phyloP scores from a whole-genome alignment of 805 yeast genomes.

The Myxozyma nipponensis region DNA sequence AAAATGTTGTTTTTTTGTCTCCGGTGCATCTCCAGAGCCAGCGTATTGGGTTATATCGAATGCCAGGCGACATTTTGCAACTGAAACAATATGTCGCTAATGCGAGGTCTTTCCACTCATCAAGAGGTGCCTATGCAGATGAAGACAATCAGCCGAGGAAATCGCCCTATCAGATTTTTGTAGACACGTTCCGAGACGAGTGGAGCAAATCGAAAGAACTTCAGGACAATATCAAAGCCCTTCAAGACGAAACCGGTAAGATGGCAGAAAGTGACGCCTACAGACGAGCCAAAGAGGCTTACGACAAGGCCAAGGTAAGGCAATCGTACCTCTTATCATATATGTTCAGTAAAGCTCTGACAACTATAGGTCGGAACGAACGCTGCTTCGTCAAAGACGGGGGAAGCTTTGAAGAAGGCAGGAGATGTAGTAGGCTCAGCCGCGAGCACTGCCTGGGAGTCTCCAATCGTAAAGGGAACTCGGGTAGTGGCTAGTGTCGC shows the following conservation, averaged over 20 bases:
- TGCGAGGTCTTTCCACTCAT: conserved; percentile 11
- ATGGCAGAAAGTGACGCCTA: conserved; percentile 92
- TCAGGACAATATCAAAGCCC: conserved; percentile 87
- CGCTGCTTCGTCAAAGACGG: conserved; percentile 51
- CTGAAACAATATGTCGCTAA: too few relatives aligned
- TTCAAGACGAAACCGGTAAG: conserved; percentile 93
- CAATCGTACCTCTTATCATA: background rate
- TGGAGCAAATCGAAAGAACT: conserved; percentile 87
- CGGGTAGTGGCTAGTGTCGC: conserved; percentile 76
- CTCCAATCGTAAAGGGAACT: conserved; percentile 86
- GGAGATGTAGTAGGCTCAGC: conserved; percentile 91
- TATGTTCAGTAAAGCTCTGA: background rate
- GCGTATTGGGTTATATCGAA: too few relatives aligned
- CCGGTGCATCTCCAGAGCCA: too few relatives aligned
- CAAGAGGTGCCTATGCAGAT: conserved; percentile 11
- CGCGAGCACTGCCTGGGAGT: conserved; percentile 93
- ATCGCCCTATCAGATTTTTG: conserved; percentile 87
- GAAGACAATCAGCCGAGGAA: conserved; percentile 35
- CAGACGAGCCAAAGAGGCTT: conserved; percentile 89
- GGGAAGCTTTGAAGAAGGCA: conserved; percentile 75
- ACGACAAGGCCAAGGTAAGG: conserved; percentile 66
- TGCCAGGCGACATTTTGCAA: too few relatives aligned
- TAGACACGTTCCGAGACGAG: conserved; percentile 86
- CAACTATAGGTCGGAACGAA: conserved; percentile 40
- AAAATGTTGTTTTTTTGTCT: too few relatives aligned